Base-by-base conservation (phyloP, 306 rosid genomes). In the Quercus rubra region DNA sequence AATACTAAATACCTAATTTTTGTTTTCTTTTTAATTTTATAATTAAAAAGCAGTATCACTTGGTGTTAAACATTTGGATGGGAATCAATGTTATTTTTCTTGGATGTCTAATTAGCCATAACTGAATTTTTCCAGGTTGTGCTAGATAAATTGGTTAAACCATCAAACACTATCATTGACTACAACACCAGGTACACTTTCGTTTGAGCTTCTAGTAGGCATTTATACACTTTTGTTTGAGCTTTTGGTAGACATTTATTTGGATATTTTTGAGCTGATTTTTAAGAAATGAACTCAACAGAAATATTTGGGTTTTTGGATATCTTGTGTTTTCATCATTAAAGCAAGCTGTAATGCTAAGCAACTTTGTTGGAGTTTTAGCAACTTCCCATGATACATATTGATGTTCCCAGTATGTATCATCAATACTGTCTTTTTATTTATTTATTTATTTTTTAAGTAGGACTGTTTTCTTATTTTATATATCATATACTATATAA, bases 71-170 rank as follows among this genome's bases (percentile, higher is more conserved):
- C 15, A 52, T 38, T 58, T 77, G 57, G 70, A 13, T 7, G 54
- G 30, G 54, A 46, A 18, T 46, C 21, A 68, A 6, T 14, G 8
- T n/a, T 20, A 55, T 21, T 73, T 55, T 64, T 12, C 66, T 55
- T 62, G 74, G 52, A 62, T 74, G 23, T 67, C 69, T 59, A 51
- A 73, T 73, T 58, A 67, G 14, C 17, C 58, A 20, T 66, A 6
- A 68, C 58, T 77, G 67, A 27, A 54, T 77, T 59, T 38, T 91
- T 79, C 55, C 94, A 95, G 99, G 91, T 90, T 78, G 63, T 95
- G 84, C 89, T 93, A 55, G 99, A 95, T 89, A 87, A 91, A 77
- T 83, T 95, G 92, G 99, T 95, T 77, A 93, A 91, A 83, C 99
- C 99, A 20, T 84, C 90, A 77, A 95, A 95, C 74, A 82, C 85